These are phyloP conservation scores for Epichloe coenophiala DNA, from an alignment of 2,329 filamentous ascomycete genomes.

Conservation along the genomic window DNA sequence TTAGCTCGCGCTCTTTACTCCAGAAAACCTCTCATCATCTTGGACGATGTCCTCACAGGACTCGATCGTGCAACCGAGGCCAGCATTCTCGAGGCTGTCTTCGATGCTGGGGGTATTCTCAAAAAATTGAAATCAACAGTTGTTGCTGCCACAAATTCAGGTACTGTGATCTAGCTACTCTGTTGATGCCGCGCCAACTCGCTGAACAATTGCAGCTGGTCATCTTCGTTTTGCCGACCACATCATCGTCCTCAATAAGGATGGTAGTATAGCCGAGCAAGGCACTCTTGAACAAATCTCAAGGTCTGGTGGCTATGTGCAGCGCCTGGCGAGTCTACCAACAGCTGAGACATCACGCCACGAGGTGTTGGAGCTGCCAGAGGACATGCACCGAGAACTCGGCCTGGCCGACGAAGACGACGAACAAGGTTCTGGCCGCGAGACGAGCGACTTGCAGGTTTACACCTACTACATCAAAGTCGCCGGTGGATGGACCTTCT, in stretches of 20 bases:
- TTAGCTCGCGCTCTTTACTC: constrained; percentile 15
- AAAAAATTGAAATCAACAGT: constrained; percentile 11
- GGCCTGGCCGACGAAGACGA: constrained; percentile 9
- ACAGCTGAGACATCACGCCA: neutral
- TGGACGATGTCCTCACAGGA: constrained; percentile 22
- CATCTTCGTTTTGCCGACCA: constrained; percentile 13
- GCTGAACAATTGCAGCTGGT: constrained; percentile 6
- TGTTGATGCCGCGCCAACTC: too few species aligned
- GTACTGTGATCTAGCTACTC: constrained; percentile 4
- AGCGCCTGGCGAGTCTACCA: constrained; percentile 2
- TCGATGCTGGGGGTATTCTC: constrained; percentile 19
- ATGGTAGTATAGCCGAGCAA: constrained; percentile 11
- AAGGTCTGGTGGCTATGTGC: constrained; percentile 1
- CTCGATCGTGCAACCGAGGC: constrained; percentile 24
- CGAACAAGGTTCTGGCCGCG: constrained; percentile 3
- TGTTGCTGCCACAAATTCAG: constrained; percentile 16
- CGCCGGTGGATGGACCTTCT: constrained; percentile 6
- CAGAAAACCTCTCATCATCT: constrained; percentile 12
- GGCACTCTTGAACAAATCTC: constrained; percentile 8
- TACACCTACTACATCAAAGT: constrained; percentile 11
- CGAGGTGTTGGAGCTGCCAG: constrained; percentile 6
- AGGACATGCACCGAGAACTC: constrained; percentile 8
- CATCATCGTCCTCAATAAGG: constrained; percentile 12
- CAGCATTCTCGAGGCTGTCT: constrained; percentile 21
- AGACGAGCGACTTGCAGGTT: constrained; percentile 8